Percentiles rank a stretch among this genome's conserved stretches.
These are phyloP conservation scores for Fusarium domesticum DNA, from an alignment of 2,329 filamentous ascomycete species.

Conservation along the genomic window DNA sequence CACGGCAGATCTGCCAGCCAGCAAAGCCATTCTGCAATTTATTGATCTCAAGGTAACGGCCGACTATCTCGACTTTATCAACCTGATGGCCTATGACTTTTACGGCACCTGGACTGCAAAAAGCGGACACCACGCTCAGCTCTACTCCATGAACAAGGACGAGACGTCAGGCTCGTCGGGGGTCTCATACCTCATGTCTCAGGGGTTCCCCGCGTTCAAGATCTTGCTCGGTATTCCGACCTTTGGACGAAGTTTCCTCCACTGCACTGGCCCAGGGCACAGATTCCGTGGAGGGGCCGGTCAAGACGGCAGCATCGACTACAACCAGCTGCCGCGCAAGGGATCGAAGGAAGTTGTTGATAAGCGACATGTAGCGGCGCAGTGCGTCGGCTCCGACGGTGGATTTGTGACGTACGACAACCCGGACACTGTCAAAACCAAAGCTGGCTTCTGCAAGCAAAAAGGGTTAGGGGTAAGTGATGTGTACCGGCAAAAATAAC, in stretches of 20 bases:
- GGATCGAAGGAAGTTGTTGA: conserved; percentile 66
- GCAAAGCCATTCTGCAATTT: conserved; percentile 61
- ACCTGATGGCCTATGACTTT: conserved; percentile 80
- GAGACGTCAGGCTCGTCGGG: conserved; percentile 65
- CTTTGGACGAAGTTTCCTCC: conserved; percentile 72
- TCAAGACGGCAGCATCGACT: conserved; percentile 67
- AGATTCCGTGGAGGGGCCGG: conserved; percentile 56
- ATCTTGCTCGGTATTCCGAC: conserved; percentile 73
- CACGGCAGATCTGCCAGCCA: conserved; percentile 69
- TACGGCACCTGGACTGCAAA: conserved; percentile 65
- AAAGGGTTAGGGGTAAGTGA: conserved; percentile 61
- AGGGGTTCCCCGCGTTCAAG: conserved; percentile 67
- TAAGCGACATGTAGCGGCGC: conserved; percentile 64
- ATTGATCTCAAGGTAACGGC: conserved; percentile 64
- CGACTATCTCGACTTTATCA: conserved; percentile 69
- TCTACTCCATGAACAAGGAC: conserved; percentile 60
- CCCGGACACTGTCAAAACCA: conserved; percentile 69
- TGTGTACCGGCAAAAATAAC: conserved; percentile 1
- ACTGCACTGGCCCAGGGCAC: conserved; percentile 63
- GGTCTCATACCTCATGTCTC: conserved; percentile 61
- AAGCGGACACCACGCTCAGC: conserved; percentile 72
- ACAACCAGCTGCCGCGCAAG: conserved; percentile 62
- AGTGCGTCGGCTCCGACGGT: conserved; percentile 68
- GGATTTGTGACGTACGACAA: conserved; percentile 81
- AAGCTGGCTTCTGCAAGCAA: conserved; percentile 70